Conservation (phyloP, 805 yeast genomes). For the Komagataella populi region DNA sequence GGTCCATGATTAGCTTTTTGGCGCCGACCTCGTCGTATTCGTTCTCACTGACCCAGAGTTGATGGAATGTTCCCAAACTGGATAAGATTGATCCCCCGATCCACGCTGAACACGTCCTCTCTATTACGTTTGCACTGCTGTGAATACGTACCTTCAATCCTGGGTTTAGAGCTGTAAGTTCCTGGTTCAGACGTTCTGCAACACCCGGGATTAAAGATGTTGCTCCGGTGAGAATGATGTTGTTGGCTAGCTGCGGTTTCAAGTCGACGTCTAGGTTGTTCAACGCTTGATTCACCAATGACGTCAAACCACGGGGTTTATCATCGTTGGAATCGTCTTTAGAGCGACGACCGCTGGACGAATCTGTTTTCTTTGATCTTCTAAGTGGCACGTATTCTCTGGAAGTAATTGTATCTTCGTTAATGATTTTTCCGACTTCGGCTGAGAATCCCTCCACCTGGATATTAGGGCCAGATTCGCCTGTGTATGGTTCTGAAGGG, state of each 20-base stretch:
- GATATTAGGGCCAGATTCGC: constrained; percentile 10
- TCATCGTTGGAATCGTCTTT: constrained; percentile 15
- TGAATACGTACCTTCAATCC: constrained; percentile 77
- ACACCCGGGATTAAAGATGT: constrained; percentile 70
- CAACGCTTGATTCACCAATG: constrained; percentile 41
- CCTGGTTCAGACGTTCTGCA: constrained; percentile 62
- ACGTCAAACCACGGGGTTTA: constrained; percentile 31
- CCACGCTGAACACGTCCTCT: constrained; percentile 77
- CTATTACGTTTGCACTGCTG: constrained; percentile 65
- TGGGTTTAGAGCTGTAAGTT: constrained; percentile 57
- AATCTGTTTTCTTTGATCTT: constrained; percentile 28
- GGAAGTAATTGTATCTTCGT: constrained; percentile 16
- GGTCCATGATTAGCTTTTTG: constrained; percentile 62
- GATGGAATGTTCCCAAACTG: constrained; percentile 88
- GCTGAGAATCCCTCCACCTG: constrained; percentile 21
- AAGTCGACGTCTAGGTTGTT: constrained; percentile 65
- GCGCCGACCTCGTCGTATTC: constrained; percentile 86
- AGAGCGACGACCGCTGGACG: background rate
- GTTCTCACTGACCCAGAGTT: constrained; percentile 79
- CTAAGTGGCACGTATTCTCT: constrained; percentile 69
- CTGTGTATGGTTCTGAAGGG: constrained; percentile 28
- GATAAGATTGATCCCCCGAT: constrained; percentile 85
- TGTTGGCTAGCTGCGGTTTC: constrained; percentile 78
- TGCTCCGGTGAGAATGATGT: constrained; percentile 80
- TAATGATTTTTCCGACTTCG: constrained; percentile 40